phyloP scores from a whole-genome alignment of 2,329 filamentous ascomycete species.

The Lizonia empirigonia region DNA sequence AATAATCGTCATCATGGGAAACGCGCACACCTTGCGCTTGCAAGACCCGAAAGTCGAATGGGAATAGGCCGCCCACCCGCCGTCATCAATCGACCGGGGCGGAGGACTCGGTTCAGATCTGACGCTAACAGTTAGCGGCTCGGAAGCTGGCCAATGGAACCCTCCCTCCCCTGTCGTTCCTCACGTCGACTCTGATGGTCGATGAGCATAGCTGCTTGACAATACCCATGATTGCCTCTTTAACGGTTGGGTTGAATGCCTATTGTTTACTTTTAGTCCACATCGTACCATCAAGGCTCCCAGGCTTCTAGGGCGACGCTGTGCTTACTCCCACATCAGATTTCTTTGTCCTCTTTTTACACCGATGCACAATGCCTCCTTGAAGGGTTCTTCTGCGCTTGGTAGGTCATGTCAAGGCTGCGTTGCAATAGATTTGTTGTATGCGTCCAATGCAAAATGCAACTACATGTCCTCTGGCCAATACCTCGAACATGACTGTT shows the following conservation, averaged over 20 bases:
- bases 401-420: too few species aligned
- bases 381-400: too few species aligned
- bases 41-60: conserved; percentile 1
- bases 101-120: neutral
- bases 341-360: too few species aligned
- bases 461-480: too few species aligned
- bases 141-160: neutral
- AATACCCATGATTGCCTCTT: neutral
- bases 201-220: neutral
- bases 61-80: conserved; percentile 6
- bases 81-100: conserved; percentile 13
- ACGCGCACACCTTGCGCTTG: neutral
- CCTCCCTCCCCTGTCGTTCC: neutral
- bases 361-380: too few species aligned
- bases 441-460: too few species aligned
- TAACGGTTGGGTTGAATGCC: neutral
- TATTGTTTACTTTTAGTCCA: neutral
- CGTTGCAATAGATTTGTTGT: too few species aligned
- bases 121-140: neutral
- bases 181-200: neutral
- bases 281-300: too few species aligned
- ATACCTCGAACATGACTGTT: too few species aligned
- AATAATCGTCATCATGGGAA: conserved; percentile 13
- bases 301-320: too few species aligned
- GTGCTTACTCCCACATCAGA: too few species aligned